Evolutionary conservation across 2,329 filamentous ascomycete genomes (phyloP).

Genomic region (Phyllosticta paracitricarpa): DNA sequence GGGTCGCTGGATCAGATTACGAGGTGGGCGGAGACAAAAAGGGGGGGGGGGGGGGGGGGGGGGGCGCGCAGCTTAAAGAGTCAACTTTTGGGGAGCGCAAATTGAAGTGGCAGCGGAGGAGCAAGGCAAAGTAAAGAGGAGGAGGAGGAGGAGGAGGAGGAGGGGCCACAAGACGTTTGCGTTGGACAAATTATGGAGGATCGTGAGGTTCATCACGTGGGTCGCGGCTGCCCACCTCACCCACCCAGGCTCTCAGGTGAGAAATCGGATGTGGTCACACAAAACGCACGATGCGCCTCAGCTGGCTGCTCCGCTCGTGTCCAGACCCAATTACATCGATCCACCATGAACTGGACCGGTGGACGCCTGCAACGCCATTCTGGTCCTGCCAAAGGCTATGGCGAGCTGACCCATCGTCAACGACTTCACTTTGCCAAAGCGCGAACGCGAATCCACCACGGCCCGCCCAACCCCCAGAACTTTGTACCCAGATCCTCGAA

Average conservation of each 20-base stretch:
- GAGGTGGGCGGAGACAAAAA: neutral
- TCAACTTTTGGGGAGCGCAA: neutral
- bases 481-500: neutral
- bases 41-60: too few species aligned
- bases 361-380: conserved; percentile 31
- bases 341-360: conserved; percentile 41
- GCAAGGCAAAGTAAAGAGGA: neutral
- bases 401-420: conserved; percentile 29
- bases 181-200: neutral
- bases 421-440: conserved; percentile 37
- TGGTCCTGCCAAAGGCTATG: conserved; percentile 20
- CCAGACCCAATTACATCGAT: neutral
- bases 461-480: conserved; percentile 12
- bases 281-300: neutral
- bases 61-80: neutral
- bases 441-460: conserved; percentile 23
- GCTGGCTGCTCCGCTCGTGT: neutral
- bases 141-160: neutral
- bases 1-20: neutral
- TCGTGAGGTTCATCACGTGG: neutral
- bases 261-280: neutral
- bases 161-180: neutral
- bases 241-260: neutral
- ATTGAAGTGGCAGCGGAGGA: neutral
- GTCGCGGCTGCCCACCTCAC: neutral